These are phyloP conservation scores for Berberis thunbergii DNA, from an alignment of 164 flowering plant species.

Conservation along the genomic window DNA sequence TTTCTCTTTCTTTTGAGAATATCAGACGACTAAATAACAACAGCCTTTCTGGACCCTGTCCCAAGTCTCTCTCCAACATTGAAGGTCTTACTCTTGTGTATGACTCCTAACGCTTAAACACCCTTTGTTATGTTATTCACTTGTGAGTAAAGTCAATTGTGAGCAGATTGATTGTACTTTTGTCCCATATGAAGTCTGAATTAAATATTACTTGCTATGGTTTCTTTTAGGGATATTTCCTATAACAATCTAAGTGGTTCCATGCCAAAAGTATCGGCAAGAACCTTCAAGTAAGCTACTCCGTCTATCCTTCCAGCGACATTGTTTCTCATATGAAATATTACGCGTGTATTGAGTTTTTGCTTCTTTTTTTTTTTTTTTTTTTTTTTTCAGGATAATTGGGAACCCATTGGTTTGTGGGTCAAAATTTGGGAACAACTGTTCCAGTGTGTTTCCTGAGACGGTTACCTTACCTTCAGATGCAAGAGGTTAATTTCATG, in stretches of 20 bases:
- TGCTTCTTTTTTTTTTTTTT: not conserved
- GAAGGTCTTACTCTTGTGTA: slow-evolving; percentile 84
- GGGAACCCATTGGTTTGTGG: slow-evolving; percentile 89
- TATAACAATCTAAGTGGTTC: slow-evolving; percentile 91
- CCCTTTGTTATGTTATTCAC: slow-evolving; percentile 3
- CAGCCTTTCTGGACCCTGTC: slow-evolving; percentile 74
- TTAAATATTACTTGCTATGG: slow-evolving; percentile 2
- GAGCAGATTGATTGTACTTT: not conserved
- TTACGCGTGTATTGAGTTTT: not conserved
- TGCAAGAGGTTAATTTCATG: slow-evolving; percentile 36
- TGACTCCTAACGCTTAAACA: slow-evolving; percentile 17
- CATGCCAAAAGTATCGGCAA: slow-evolving; percentile 75
- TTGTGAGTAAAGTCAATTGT: not conserved
- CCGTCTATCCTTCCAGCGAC: not conserved
- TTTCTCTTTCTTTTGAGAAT: slow-evolving; percentile 15
- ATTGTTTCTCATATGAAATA: not conserved
- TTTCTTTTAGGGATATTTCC: slow-evolving; percentile 67
- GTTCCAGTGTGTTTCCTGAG: slow-evolving; percentile 67
- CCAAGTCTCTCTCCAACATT: slow-evolving; percentile 56
- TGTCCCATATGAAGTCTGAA: not conserved
- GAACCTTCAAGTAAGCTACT: slow-evolving; percentile 70
- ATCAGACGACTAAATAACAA: slow-evolving; percentile 86
- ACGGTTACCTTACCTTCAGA: slow-evolving; percentile 71
- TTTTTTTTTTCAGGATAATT: slow-evolving; percentile 36
- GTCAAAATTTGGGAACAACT: slow-evolving; percentile 40